These are phyloP conservation scores for Cutaneotrichosporon curvatum DNA, from an alignment of 1,284 basidiomycete species.

Conservation along the genomic window DNA sequence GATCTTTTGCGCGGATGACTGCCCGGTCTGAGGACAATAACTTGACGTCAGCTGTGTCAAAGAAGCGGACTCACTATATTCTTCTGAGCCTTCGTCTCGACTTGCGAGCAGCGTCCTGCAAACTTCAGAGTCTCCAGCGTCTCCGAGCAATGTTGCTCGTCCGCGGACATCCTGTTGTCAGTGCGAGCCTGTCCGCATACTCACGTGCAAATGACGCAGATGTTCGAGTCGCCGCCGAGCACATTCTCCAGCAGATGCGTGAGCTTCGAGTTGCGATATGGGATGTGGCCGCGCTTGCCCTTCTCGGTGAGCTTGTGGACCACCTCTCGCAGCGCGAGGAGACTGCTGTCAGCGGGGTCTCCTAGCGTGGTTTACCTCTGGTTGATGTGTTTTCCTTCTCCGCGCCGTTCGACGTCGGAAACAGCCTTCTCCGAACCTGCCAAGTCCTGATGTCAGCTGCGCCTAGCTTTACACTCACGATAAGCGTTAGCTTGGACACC, in stretches of 20 bases:
- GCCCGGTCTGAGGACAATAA: constrained; percentile 41
- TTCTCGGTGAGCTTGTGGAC: constrained; percentile 53
- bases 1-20: constrained; percentile 47
- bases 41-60: constrained; percentile 15
- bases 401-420: constrained; percentile 50
- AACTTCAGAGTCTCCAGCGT: constrained; percentile 55
- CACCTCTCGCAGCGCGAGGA: constrained; percentile 52
- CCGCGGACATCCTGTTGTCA: constrained; percentile 29
- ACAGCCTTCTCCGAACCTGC: constrained; percentile 55
- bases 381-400: constrained; percentile 56
- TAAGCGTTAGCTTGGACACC: constrained; percentile 32
- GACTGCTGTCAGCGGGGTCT: constrained; percentile 23
- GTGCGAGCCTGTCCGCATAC: no score
- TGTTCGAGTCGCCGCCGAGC: constrained; percentile 52
- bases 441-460: constrained; percentile 42
- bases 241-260: constrained; percentile 54
- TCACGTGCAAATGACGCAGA: constrained; percentile 53
- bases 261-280: constrained; percentile 53
- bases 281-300: constrained; percentile 47
- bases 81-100: constrained; percentile 53
- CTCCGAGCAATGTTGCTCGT: constrained; percentile 50
- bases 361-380: constrained; percentile 39
- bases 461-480: neutral
- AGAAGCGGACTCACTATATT: constrained; percentile 45
- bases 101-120: constrained; percentile 52